Evolutionary conservation across 164 flowering plant species (phyloP), one percentile per base, ranked within the genome.

Genomic region (Vitis riparia): DNA sequence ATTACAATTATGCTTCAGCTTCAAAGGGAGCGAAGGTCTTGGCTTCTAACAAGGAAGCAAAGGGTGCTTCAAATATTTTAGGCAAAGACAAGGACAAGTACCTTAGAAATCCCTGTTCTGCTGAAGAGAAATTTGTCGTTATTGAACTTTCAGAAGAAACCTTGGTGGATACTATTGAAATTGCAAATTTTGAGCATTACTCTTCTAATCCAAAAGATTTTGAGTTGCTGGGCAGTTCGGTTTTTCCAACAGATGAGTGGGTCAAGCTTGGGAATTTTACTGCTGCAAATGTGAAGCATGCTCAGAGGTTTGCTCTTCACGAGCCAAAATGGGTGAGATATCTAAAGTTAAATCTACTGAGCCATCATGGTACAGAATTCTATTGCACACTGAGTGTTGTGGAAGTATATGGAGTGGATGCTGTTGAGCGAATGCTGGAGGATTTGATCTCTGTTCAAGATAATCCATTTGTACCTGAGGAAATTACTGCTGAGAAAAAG

Each of bases 81-180:
- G 76, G 82, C 79, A 83, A 84, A 78, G 97, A 96, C 78, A 89
- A 93, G 75, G 99, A 96, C 79, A 93, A 91, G 83, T 96, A 96
- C 75, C 91, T 93, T 15, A 82, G 98, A 9, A 96, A 92, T 71
- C 99, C 99, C 13, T 96, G 99, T 77, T 96, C 99, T 11, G 90
- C 86, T 0, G 98, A 96, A 63, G 93, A 77, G 67, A 96, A 96
- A 68, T 96, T 88, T 87, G 96, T 92, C 50, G 80, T 92, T 12
- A 83, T 96, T 51, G 95, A 96, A 73, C 97, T 96, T 67, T 93
- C 99, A 7, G 99, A 96, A 76, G 99, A 96, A 85, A 96, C 95
- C 23, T 73, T 96, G 64, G 97, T 96, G 13, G 92, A 85, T 70
- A 84, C 94, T 5, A 84, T 96, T 59, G 85, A 85, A 77, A 84